These are phyloP conservation scores for Paracamarosporium sp. DNA, from an alignment of 2,329 filamentous ascomycete species.

Conservation along the genomic window DNA sequence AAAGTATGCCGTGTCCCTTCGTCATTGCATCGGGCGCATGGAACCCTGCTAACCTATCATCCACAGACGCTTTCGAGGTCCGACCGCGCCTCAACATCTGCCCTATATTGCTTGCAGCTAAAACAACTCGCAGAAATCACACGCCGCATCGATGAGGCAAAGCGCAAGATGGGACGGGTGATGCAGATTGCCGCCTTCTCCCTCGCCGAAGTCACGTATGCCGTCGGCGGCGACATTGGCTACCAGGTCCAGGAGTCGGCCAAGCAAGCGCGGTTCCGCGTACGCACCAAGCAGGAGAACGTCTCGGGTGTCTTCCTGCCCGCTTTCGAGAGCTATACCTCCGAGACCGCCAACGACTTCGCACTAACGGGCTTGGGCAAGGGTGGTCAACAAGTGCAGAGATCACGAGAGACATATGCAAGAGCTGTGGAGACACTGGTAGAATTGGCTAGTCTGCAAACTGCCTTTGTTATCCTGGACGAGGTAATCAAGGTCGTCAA, in stretches of 20 bases:
- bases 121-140: slow-evolving; percentile 74
- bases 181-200: slow-evolving; percentile 99
- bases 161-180: slow-evolving; percentile 98
- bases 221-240: slow-evolving; percentile 89
- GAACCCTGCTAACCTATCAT: slow-evolving; percentile 22
- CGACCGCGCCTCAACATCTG: slow-evolving; percentile 23
- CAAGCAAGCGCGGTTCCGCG: slow-evolving; percentile 88
- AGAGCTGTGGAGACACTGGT: slow-evolving; percentile 95
- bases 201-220: slow-evolving; percentile 95
- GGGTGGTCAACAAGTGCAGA: slow-evolving; percentile 95
- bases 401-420: slow-evolving; percentile 93
- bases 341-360: slow-evolving; percentile 93
- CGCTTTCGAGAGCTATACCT: slow-evolving; percentile 88
- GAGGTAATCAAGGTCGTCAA: slow-evolving; percentile 99
- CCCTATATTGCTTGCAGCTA: slow-evolving; percentile 24
- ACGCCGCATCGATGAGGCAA: slow-evolving; percentile 95
- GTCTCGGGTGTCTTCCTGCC: slow-evolving; percentile 95
- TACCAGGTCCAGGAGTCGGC: slow-evolving; percentile 98
- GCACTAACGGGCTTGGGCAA: slow-evolving; percentile 94
- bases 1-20: slow-evolving; percentile 68
- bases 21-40: neutral
- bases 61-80: slow-evolving; percentile 85
- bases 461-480: slow-evolving; percentile 95
- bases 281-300: slow-evolving; percentile 97
- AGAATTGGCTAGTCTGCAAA: slow-evolving; percentile 93